A percentile compares a stretch with the other conserved stretches of the same genome.
Conservation (phyloP, 169 alveolate species). For the Cyclospora cayetanensis region DNA sequence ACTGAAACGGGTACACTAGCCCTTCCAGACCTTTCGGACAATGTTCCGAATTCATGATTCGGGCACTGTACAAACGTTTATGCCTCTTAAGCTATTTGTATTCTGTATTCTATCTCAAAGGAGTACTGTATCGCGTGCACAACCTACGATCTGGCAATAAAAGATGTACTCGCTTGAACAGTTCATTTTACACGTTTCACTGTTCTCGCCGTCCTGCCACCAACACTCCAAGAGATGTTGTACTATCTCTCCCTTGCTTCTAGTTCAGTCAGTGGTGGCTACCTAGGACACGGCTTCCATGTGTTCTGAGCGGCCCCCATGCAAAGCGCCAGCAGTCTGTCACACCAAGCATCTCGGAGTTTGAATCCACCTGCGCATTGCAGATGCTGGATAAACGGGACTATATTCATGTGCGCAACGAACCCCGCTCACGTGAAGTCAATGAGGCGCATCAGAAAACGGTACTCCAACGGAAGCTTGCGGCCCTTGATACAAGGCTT, state of each 20-base stretch:
- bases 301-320: background rate
- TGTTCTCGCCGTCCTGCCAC: background rate
- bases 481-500: background rate
- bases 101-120: background rate
- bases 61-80: background rate
- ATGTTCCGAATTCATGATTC: background rate
- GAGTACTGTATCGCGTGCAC: background rate
- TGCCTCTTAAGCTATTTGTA: background rate
- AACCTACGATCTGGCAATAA: background rate
- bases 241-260: background rate
- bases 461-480: constrained; percentile 13
- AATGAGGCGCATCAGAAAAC: constrained; percentile 12
- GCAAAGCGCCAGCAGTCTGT: background rate
- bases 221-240: background rate
- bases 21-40: background rate
- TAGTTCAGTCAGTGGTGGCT: background rate
- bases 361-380: no score
- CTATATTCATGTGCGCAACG: constrained; percentile 85
- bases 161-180: background rate
- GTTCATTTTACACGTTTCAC: no score
- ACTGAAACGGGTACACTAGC: constrained; percentile 84
- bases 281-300: background rate
- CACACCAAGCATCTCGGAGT: constrained; percentile 80
- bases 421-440: constrained; percentile 63
- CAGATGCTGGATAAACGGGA: constrained; percentile 82